phyloP scores from a whole-genome alignment of 164 flowering plant species.

The Dillenia turbinata region DNA sequence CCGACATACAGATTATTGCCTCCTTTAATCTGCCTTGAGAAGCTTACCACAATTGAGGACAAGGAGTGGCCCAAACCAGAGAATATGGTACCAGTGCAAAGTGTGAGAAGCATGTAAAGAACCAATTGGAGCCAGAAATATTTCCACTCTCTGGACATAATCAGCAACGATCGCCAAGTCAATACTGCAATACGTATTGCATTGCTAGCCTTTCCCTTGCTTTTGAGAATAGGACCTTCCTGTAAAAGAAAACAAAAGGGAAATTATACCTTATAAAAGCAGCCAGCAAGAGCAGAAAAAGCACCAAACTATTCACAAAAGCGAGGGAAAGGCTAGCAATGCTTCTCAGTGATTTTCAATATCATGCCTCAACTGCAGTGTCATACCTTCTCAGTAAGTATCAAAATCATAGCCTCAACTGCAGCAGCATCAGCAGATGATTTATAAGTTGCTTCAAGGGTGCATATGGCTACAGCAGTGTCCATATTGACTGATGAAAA shows the following conservation, averaged over 20 bases:
- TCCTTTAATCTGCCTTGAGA: background rate
- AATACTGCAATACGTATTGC: constrained; percentile 70
- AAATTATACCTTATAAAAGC: background rate
- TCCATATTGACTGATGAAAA: constrained; percentile 97
- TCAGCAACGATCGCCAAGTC: constrained; percentile 93
- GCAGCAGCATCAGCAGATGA: constrained; percentile 92
- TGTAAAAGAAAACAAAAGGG: constrained; percentile 23
- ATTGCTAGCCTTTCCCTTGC: constrained; percentile 73
- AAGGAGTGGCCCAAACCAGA: constrained; percentile 90
- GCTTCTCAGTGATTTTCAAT: background rate
- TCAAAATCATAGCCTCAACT: constrained; percentile 80
- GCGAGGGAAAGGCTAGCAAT: background rate
- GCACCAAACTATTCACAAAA: background rate
- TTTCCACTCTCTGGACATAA: constrained; percentile 99
- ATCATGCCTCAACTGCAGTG: background rate
- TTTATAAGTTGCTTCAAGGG: constrained; percentile 97
- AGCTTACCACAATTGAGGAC: constrained; percentile 86
- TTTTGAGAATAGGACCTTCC: constrained; percentile 89
- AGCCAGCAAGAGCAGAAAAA: background rate
- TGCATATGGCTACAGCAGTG: constrained; percentile 97
- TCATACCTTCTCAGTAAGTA: constrained; percentile 77
- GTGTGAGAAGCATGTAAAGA: constrained; percentile 66
- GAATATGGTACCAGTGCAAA: constrained; percentile 83
- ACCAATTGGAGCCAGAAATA: constrained; percentile 92
- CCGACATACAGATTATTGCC: too few species aligned